Conservation (phyloP, 2,329 filamentous ascomycete species). For the Alternaria infectoria region DNA sequence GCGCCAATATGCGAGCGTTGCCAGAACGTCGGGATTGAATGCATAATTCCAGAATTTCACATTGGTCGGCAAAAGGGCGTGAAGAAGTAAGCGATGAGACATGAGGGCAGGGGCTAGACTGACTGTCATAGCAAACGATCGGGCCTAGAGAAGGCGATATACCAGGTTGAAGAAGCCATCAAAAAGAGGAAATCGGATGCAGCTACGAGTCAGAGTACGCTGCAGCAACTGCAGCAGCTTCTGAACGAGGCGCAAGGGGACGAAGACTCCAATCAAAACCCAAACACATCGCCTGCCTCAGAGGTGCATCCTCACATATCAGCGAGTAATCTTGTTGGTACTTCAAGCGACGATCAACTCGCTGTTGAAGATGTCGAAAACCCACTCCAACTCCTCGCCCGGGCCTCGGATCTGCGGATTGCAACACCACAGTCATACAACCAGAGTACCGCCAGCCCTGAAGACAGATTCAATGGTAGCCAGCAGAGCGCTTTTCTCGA, state of each 20-base stretch:
- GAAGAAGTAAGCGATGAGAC: constrained; percentile 66
- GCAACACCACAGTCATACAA: constrained; percentile 47
- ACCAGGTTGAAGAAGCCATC: constrained; percentile 73
- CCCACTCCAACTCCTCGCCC: constrained; percentile 73
- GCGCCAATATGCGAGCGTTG: constrained; percentile 67
- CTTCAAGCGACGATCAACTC: constrained; percentile 52
- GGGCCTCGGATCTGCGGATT: constrained; percentile 72
- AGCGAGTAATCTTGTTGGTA: constrained; percentile 35
- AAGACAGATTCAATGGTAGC: constrained; percentile 34
- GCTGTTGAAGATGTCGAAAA: constrained; percentile 77
- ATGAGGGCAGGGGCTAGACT: neutral
- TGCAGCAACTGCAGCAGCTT: constrained; percentile 55
- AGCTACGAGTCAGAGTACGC: constrained; percentile 27
- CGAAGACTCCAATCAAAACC: constrained; percentile 6
- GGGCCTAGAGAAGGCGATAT: constrained; percentile 75
- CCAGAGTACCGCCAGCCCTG: constrained; percentile 34
- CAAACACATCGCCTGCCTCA: constrained; percentile 2
- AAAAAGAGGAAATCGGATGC: constrained; percentile 41
- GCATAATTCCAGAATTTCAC: constrained; percentile 71
- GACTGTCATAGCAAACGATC: constrained; percentile 67
- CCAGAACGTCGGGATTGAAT: constrained; percentile 63
- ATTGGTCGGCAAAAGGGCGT: constrained; percentile 76
- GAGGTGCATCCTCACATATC: neutral
- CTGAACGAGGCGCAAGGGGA: constrained; percentile 56
- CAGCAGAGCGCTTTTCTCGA: constrained; percentile 53